Evolutionary conservation across 768 basidiomycete genomes (phyloP).

Genomic region (Phylloporus scabripes): DNA sequence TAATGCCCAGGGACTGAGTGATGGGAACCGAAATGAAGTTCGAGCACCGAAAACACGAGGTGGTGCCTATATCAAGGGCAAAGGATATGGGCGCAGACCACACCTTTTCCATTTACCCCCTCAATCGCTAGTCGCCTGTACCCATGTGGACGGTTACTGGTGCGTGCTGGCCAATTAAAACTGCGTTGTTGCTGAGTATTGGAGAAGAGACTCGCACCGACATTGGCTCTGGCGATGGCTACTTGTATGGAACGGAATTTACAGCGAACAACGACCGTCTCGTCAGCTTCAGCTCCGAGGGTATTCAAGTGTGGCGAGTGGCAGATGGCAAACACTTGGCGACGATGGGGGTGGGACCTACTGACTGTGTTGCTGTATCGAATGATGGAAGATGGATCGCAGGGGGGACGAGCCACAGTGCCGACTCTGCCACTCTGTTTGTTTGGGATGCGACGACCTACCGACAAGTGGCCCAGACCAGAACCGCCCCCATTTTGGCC

Average conservation of each 20-base stretch:
- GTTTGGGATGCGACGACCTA: not conserved
- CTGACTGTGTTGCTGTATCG: not conserved
- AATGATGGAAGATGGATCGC: not conserved
- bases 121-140: too few relatives aligned
- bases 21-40: too few relatives aligned
- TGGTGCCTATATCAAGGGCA: too few relatives aligned
- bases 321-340: not conserved
- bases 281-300: not conserved
- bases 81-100: too few relatives aligned
- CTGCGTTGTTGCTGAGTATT: not conserved
- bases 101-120: too few relatives aligned
- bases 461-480: too few relatives aligned
- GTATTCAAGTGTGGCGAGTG: not conserved
- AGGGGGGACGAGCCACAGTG: too few relatives aligned
- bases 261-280: not conserved
- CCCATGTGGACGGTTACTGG: not conserved
- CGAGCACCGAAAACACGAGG: too few relatives aligned
- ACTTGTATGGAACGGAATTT: not conserved
- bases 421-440: too few relatives aligned
- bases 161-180: not conserved
- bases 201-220: not conserved
- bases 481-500: too few relatives aligned
- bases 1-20: too few relatives aligned
- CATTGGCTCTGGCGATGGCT: not conserved
- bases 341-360: not conserved